phyloP scores from a whole-genome alignment of 192 early-diverging fungal species.

The Kickxella alabastrina region DNA sequence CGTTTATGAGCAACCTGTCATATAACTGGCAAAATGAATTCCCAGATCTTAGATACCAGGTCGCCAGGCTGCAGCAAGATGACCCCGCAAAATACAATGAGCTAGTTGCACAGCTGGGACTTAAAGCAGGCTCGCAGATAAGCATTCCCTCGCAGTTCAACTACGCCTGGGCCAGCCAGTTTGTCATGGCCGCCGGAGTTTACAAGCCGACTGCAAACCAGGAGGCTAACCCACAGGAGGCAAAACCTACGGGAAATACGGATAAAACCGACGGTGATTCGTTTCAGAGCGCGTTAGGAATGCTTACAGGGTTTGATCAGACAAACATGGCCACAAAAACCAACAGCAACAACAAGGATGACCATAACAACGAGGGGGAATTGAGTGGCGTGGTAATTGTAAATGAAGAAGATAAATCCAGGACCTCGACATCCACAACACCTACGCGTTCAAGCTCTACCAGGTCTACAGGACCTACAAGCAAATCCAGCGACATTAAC shows the following conservation, averaged over 20 bases:
- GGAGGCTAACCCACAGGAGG: slow-evolving; percentile 3
- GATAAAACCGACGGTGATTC: slow-evolving; percentile 1
- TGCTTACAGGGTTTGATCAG: too few species aligned
- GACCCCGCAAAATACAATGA: slow-evolving; percentile 32
- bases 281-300: slow-evolving; percentile 2
- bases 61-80: slow-evolving; percentile 32
- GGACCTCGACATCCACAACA: too few species aligned
- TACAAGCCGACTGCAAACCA: slow-evolving; percentile 31
- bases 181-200: slow-evolving; percentile 31
- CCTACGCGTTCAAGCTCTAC: too few species aligned
- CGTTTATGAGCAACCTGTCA: slow-evolving; percentile 43
- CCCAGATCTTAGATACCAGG: slow-evolving; percentile 41
- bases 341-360: neutral
- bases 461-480: too few species aligned
- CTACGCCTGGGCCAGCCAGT: slow-evolving; percentile 34
- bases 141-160: slow-evolving; percentile 33
- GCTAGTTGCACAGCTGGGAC: slow-evolving; percentile 24
- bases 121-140: slow-evolving; percentile 27
- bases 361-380: neutral
- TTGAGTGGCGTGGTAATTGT: too few species aligned
- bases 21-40: slow-evolving; percentile 52
- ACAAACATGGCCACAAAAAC: neutral
- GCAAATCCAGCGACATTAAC: too few species aligned
- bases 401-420: too few species aligned
- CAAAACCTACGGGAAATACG: slow-evolving; percentile 4